These are phyloP conservation scores for Licmophora abbreviata DNA, from an alignment of 108 stramenopile species.

Conservation along the genomic window DNA sequence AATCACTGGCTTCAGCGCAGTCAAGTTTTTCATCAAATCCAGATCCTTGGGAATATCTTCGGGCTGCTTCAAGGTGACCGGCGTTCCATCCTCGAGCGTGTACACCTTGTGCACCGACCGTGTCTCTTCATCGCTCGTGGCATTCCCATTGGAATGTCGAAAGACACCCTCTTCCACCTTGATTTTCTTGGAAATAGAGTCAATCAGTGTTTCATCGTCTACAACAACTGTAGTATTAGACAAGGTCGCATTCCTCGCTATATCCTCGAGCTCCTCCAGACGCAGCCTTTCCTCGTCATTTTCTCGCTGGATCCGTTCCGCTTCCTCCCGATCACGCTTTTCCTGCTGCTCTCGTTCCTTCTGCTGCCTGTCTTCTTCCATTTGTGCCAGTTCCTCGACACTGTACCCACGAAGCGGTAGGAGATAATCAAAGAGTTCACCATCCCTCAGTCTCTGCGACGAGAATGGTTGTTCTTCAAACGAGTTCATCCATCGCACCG, in stretches of 20 bases:
- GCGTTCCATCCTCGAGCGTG: conserved; percentile 1
- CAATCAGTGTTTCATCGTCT: not conserved
- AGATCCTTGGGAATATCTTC: too few relatives aligned
- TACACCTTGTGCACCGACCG: not conserved
- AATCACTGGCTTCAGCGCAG: too few relatives aligned
- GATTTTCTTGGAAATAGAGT: conserved; percentile 16
- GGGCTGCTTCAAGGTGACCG: conserved; percentile 2
- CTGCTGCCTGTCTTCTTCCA: conserved; percentile 52
- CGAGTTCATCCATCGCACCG: conserved; percentile 71
- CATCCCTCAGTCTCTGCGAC: conserved; percentile 40
- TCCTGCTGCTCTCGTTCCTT: conserved; percentile 47
- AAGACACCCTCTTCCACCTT: too few relatives aligned
- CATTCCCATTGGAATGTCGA: conserved; percentile 13
- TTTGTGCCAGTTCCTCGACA: conserved; percentile 50
- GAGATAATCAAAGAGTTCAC: conserved; percentile 54
- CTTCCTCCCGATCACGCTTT: conserved; percentile 33
- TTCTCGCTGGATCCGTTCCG: conserved; percentile 9
- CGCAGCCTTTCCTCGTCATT: not conserved
- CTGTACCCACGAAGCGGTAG: conserved; percentile 69
- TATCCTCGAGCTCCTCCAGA: not conserved
- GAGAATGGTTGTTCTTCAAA: conserved; percentile 69
- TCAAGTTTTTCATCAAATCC: too few relatives aligned
- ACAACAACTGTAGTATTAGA: not conserved
- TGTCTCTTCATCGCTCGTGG: conserved; percentile 3
- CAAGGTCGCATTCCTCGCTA: too few relatives aligned